These are phyloP conservation scores for Pseudonitzschia multistriata DNA, from an alignment of 108 stramenopile species.

Conservation along the genomic window DNA sequence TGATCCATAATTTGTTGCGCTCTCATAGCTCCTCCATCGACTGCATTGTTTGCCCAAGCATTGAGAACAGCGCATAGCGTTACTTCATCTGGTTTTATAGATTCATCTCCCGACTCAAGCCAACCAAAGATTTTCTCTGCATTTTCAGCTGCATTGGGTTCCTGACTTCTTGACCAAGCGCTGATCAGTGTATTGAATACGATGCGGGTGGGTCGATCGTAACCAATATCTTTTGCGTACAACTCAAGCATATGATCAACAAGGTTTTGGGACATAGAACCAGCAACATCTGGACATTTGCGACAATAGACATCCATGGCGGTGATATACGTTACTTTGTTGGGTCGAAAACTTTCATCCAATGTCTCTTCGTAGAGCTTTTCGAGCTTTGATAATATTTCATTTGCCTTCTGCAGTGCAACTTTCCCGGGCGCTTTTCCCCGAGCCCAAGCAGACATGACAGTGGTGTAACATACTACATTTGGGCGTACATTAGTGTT, in stretches of 20 bases:
- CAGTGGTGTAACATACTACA: slow-evolving; percentile 43
- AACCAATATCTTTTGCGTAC: slow-evolving; percentile 51
- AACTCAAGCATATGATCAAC: slow-evolving; percentile 73
- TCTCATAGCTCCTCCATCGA: slow-evolving; percentile 59
- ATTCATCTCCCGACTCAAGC: slow-evolving; percentile 73
- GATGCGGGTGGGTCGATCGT: slow-evolving; percentile 56
- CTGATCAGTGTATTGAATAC: slow-evolving; percentile 73
- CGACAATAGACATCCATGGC: slow-evolving; percentile 45
- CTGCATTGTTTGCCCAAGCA: slow-evolving; percentile 67
- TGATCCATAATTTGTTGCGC: slow-evolving; percentile 73
- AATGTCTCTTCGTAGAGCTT: slow-evolving; percentile 27
- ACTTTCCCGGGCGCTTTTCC: slow-evolving; percentile 27
- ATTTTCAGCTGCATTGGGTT: slow-evolving; percentile 41
- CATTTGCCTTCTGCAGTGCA: slow-evolving; percentile 51
- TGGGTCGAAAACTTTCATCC: slow-evolving; percentile 39
- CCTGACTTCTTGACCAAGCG: slow-evolving; percentile 56
- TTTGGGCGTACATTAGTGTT: slow-evolving; percentile 31
- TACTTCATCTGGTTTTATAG: slow-evolving; percentile 59
- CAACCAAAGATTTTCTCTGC: slow-evolving; percentile 64
- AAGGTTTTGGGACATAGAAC: slow-evolving; percentile 54
- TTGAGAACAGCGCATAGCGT: slow-evolving; percentile 71
- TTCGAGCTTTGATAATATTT: slow-evolving; percentile 50
- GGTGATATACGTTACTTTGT: slow-evolving; percentile 44
- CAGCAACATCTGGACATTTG: slow-evolving; percentile 35
- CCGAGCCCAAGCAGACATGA: slow-evolving; percentile 60